Evolutionary conservation across 2,329 filamentous ascomycete species (phyloP).

Genomic region (Fusarium stilboides): DNA sequence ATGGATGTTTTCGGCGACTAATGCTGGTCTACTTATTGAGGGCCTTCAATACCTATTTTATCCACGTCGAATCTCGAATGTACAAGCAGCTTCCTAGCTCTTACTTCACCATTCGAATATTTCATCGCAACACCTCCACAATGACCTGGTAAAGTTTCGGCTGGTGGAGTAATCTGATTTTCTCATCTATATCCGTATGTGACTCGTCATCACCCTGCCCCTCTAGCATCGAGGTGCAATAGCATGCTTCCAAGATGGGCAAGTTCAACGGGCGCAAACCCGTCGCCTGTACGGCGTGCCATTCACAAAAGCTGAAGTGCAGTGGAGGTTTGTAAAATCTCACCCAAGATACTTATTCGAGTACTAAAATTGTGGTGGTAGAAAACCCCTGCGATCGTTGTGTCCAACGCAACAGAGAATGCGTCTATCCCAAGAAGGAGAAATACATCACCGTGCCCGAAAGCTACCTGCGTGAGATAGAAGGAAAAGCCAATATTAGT

Average conservation of each 20-base stretch:
- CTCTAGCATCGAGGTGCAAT: background rate
- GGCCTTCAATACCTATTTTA: too few species aligned
- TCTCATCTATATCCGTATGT: background rate
- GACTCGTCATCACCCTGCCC: background rate
- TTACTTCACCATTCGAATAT: background rate
- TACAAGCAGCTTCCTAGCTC: background rate
- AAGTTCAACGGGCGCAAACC: background rate
- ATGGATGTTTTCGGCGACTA: background rate
- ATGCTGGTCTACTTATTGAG: background rate
- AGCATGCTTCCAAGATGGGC: background rate
- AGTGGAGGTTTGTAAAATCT: slow-evolving; percentile 4
- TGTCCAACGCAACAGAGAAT: slow-evolving; percentile 1
- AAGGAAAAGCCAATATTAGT: background rate
- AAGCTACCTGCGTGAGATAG: slow-evolving; percentile 1
- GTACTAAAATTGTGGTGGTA: background rate
- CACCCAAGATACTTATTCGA: accelerated
- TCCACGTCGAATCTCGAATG: too few species aligned
- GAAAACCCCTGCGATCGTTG: slow-evolving; percentile 2
- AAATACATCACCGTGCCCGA: slow-evolving; percentile 9
- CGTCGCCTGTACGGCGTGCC: slow-evolving; percentile 12
- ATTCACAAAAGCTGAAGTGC: slow-evolving; percentile 13
- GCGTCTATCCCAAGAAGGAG: slow-evolving; percentile 4
- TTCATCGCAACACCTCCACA: too few species aligned
- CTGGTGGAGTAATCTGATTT: background rate
- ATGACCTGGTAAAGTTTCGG: background rate